Evolutionary conservation across 1,284 basidiomycete genomes (phyloP), one percentile per base, ranked within the genome.

Genomic region (Ustilago cynodontis): DNA sequence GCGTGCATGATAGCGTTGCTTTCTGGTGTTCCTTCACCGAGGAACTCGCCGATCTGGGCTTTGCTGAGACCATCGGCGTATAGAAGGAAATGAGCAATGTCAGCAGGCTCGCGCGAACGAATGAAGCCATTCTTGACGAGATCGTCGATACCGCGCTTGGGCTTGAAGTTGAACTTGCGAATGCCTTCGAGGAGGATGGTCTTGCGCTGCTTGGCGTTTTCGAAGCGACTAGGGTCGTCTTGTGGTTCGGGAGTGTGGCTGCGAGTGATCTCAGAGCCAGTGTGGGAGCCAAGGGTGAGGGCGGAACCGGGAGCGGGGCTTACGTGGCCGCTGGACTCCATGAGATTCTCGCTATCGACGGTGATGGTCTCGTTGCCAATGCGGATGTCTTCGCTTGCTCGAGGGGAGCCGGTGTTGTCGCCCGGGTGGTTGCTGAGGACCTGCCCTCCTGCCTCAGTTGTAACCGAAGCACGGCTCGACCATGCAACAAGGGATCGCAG

Each of bases 131-230:
- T 90, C 83, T 97, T 93, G 45, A 95, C 86, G 59, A 99, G 89
- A 85, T 94, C 98, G 87, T 93, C 90, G 56, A 99, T 90, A 20
- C 97, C 97, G 91, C 95, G 77, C 59, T 84, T 84, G 13, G 97
- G 95, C 87, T 98, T 99, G 88, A 93, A 95, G 87, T 99, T 99
- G 88, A 99, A 99, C 86, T 94, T 94, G 87, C 93, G 94, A 86
- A 99, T 93, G 31, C 96, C 98, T 85, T 99, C 97, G 51, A 97
- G 87, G 31, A 99, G 87, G 1, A 93, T 94, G 37, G 94, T 99
- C 88, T 99, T 99, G 88, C 94, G 93, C 87, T 95, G 93, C 87
- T 98, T 99, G 31, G 95, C 97, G 77, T 90, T 95, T 88, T 99
- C 97, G 80, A 99, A 98, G 84, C 91, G 91, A 39, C 89, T 92